Conservation (phyloP, 371 early-diverging fungal species). For the Choanephora cucurbitarum region DNA sequence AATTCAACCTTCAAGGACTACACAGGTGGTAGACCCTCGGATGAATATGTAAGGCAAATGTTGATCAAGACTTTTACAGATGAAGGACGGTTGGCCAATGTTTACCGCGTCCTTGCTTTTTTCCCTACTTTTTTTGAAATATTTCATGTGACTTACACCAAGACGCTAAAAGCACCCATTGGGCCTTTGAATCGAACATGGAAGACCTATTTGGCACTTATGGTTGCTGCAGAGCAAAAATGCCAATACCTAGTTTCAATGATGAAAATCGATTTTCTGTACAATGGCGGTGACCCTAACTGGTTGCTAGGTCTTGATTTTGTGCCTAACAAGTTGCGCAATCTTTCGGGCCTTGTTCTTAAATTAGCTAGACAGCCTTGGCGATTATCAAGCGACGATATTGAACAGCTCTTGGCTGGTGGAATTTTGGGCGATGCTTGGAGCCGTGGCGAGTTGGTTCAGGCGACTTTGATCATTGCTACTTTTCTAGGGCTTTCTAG, state of each 20-base stretch:
- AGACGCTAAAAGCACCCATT: conserved; percentile 45
- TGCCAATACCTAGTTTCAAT: conserved; percentile 64
- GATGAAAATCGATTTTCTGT: conserved; percentile 58
- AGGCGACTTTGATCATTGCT: conserved; percentile 58
- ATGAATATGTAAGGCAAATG: conserved; percentile 55
- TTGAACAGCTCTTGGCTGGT: conserved; percentile 41
- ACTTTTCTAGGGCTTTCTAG: conserved; percentile 62
- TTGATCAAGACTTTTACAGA: conserved; percentile 57
- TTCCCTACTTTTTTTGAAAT: conserved; percentile 67
- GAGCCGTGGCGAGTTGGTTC: conserved; percentile 65
- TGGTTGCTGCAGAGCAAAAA: conserved; percentile 65
- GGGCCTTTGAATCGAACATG: conserved; percentile 63
- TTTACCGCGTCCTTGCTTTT: conserved; percentile 60
- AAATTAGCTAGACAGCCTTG: conserved; percentile 67
- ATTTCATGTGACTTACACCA: conserved; percentile 44
- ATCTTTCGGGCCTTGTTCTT: conserved; percentile 48
- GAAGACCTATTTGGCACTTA: conserved; percentile 62
- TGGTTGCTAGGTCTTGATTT: conserved; percentile 61
- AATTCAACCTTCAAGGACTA: conserved; percentile 3
- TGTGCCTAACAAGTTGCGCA: conserved; percentile 57
- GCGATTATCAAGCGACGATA: conserved; percentile 51
- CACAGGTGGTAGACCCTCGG: conserved; percentile 46
- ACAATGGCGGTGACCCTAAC: conserved; percentile 59
- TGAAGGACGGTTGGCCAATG: conserved; percentile 58
- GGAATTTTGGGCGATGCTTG: conserved; percentile 46